phyloP scores from a whole-genome alignment of 352 stramenopile species.

The Phytophthora syringae region DNA sequence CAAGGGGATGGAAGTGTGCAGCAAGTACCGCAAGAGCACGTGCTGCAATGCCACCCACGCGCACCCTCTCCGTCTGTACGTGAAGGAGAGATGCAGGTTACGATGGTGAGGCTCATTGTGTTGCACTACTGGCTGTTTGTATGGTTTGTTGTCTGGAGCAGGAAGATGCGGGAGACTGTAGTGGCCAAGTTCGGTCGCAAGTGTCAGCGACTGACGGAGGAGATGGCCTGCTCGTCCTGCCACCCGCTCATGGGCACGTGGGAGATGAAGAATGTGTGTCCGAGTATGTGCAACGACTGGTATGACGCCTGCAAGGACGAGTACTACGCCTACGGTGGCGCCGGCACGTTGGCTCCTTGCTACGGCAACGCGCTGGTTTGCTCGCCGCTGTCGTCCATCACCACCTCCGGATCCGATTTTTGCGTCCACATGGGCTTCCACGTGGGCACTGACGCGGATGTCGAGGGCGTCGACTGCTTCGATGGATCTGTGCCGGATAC shows the following conservation, averaged over 20 bases:
- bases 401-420: conserved; percentile 60
- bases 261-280: conserved; percentile 78
- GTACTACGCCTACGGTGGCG: conserved; percentile 73
- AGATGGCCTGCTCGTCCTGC: conserved; percentile 84
- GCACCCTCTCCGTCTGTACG: conserved; percentile 67
- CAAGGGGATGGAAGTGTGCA: conserved; percentile 77
- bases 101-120: neutral
- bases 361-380: conserved; percentile 87
- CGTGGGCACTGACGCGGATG: conserved; percentile 66
- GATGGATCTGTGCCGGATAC: conserved; percentile 76
- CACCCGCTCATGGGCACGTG: conserved; percentile 82
- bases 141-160: conserved; percentile 20
- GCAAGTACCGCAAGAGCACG: conserved; percentile 83
- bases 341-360: conserved; percentile 70
- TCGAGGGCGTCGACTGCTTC: conserved; percentile 82
- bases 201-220: conserved; percentile 66
- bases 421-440: conserved; percentile 85
- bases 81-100: conserved; percentile 2
- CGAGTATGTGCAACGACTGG: conserved; percentile 79
- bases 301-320: conserved; percentile 72
- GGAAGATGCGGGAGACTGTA: conserved; percentile 81
- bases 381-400: conserved; percentile 71
- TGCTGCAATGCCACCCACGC: conserved; percentile 83
- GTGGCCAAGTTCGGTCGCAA: conserved; percentile 76
- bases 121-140: conserved; percentile 10